phyloP scores from a whole-genome alignment of 768 basidiomycete genomes.

The Rhodosporidiobolus sp. region DNA sequence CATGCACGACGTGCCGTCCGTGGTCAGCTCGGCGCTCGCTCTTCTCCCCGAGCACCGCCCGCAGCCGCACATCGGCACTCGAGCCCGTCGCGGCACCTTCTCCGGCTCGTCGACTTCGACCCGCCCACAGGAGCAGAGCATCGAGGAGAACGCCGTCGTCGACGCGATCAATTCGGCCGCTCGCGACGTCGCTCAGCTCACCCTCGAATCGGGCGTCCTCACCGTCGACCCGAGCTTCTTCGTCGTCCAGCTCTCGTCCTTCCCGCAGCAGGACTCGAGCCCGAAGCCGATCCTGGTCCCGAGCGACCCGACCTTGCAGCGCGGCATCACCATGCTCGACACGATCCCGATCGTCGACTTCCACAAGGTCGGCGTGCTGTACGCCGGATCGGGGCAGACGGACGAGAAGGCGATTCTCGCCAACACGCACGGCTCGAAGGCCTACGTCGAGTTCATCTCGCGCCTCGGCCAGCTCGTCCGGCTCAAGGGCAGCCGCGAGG shows the following conservation, averaged over 20 bases:
- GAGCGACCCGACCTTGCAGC: constrained; percentile 58
- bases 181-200: constrained; percentile 21
- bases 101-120: background rate
- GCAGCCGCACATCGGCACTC: constrained; percentile 11
- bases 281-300: constrained; percentile 53
- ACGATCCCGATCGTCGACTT: constrained; percentile 91
- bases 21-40: constrained; percentile 25
- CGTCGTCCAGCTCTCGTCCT: constrained; percentile 77
- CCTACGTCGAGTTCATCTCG: constrained; percentile 88
- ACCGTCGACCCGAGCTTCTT: constrained; percentile 50
- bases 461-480: constrained; percentile 84
- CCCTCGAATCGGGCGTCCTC: constrained; percentile 38
- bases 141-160: constrained; percentile 22
- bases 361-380: constrained; percentile 93
- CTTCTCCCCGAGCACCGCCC: background rate
- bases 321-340: constrained; percentile 68
- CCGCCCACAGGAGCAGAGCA: background rate
- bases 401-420: constrained; percentile 78
- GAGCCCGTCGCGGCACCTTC: constrained; percentile 21
- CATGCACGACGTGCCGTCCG: constrained; percentile 27
- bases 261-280: constrained; percentile 56
- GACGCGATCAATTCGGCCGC: constrained; percentile 33
- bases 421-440: constrained; percentile 88
- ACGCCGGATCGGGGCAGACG: constrained; percentile 86
- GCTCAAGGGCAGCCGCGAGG: constrained; percentile 78